phyloP scores from a whole-genome alignment of 75 land plant species.

The Gnetum montanum region DNA sequence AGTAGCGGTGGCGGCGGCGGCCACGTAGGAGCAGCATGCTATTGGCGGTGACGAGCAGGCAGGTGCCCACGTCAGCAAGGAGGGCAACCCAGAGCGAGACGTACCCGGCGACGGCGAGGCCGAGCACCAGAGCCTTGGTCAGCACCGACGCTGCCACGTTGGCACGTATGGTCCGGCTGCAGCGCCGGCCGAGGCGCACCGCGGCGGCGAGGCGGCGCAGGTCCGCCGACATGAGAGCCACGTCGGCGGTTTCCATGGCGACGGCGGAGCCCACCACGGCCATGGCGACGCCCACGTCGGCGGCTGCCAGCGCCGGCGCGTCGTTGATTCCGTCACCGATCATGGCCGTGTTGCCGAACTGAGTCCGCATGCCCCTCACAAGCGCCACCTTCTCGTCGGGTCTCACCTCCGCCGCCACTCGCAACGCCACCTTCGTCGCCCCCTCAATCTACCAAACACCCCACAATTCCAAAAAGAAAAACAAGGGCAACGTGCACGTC shows the following conservation, averaged over 20 bases:
- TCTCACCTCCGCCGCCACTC: too few relatives aligned
- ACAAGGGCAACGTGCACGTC: too few relatives aligned
- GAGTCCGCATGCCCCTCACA: conserved; percentile 33
- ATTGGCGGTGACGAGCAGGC: conserved; percentile 71
- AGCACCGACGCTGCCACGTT: conserved; percentile 54
- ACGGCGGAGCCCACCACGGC: conserved; percentile 84
- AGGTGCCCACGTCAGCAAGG: conserved; percentile 79
- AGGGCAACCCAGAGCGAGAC: conserved; percentile 84
- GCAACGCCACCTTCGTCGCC: too few relatives aligned
- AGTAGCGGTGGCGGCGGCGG: neutral
- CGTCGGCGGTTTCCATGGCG: conserved; percentile 76
- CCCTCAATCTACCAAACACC: too few relatives aligned
- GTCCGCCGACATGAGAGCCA: conserved; percentile 86
- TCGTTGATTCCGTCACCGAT: conserved; percentile 92
- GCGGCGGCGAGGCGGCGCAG: conserved; percentile 54
- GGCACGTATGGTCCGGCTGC: conserved; percentile 38
- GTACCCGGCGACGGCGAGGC: conserved; percentile 57
- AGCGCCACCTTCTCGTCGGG: conserved; percentile 68
- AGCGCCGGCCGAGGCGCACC: conserved; percentile 33
- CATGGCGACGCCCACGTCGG: conserved; percentile 90
- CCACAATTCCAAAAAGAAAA: too few relatives aligned
- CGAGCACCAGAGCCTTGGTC: conserved; percentile 58
- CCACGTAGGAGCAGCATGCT: conserved; percentile 42
- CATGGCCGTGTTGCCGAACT: conserved; percentile 58
- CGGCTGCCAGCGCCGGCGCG: conserved; percentile 81